Conservation (phyloP, 345 rosid genomes). For the Salix udensis region DNA sequence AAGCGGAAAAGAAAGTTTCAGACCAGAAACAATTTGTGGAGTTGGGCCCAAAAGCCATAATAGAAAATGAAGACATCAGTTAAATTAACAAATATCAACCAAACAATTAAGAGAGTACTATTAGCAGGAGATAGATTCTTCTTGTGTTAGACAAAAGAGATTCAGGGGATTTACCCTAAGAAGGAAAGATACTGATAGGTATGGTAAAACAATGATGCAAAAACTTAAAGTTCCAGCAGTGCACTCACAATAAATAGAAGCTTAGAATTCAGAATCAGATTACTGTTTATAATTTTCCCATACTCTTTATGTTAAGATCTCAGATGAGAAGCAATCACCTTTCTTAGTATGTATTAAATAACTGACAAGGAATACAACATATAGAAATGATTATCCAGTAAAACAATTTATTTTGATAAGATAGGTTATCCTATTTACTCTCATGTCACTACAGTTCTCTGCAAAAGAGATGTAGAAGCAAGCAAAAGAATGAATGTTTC, state of each 20-base stretch:
- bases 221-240: not conserved
- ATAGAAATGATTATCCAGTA: not conserved
- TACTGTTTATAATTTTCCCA: not conserved
- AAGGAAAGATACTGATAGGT: not conserved
- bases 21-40: not conserved
- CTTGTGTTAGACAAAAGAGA: not conserved
- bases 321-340: not conserved
- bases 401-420: no score
- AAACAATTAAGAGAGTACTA: not conserved
- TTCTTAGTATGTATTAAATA: not conserved
- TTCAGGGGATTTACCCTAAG: not conserved
- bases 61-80: not conserved
- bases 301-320: not conserved
- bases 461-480: no score
- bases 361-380: not conserved
- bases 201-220: not conserved
- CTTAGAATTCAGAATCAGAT: not conserved
- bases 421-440: no score
- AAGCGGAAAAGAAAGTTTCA: slow-evolving; percentile 11
- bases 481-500: no score
- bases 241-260: not conserved
- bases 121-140: not conserved
- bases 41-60: not conserved
- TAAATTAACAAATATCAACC: not conserved
- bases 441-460: no score